Evolutionary conservation across 805 yeast species (phyloP).

Genomic region (Candida manassasensis): DNA sequence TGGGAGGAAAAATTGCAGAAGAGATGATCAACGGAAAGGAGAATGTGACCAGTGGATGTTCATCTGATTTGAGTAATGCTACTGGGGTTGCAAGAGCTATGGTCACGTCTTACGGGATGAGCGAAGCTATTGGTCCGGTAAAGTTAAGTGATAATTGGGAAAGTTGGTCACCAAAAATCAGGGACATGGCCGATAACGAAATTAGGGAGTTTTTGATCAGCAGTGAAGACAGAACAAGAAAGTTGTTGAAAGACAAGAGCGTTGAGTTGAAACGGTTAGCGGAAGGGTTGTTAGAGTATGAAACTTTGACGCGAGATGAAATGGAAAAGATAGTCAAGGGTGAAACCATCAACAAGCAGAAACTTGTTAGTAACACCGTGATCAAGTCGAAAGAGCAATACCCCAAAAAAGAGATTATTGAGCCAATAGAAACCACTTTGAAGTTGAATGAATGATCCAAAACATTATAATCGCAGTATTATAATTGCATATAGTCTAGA

Average conservation of each 20-base stretch:
- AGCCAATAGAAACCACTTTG: constrained; percentile 4
- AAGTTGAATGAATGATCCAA: not conserved
- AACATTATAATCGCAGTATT: no score
- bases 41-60: constrained; percentile 93
- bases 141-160: constrained; percentile 88
- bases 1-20: constrained; percentile 99
- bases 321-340: constrained; percentile 84
- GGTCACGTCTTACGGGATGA: constrained; percentile 97
- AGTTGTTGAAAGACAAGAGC: constrained; percentile 54
- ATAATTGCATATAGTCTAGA: no score
- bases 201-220: constrained; percentile 69
- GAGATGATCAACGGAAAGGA: constrained; percentile 87
- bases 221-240: constrained; percentile 77
- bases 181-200: constrained; percentile 91
- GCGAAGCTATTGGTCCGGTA: constrained; percentile 89
- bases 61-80: constrained; percentile 85
- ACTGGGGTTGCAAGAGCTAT: constrained; percentile 92
- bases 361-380: constrained; percentile 73
- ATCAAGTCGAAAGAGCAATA: constrained; percentile 14
- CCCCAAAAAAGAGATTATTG: constrained; percentile 4
- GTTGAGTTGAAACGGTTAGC: constrained; percentile 83
- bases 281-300: constrained; percentile 90
- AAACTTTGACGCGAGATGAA: constrained; percentile 87
- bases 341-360: constrained; percentile 63
- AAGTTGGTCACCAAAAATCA: constrained; percentile 84